These are phyloP conservation scores for Piper betle DNA, from an alignment of 164 flowering plant species.

Conservation along the genomic window DNA sequence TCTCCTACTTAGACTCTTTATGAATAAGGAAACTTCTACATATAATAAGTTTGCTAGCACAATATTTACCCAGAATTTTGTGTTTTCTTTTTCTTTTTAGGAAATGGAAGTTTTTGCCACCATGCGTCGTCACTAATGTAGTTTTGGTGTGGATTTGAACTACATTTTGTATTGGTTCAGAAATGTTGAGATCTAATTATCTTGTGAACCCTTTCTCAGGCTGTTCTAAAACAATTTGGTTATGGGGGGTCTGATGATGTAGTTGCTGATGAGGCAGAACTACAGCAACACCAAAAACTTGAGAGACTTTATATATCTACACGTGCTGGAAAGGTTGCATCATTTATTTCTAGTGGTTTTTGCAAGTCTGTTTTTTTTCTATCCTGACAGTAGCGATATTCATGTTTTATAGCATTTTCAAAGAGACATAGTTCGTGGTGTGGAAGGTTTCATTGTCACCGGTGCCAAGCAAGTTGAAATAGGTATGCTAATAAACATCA, in stretches of 20 bases:
- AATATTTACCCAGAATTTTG: background rate
- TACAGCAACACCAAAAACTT: slow-evolving; percentile 68
- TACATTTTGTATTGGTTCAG: background rate
- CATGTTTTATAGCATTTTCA: slow-evolving; percentile 55
- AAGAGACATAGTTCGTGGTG: slow-evolving; percentile 85
- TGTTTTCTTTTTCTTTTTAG: background rate
- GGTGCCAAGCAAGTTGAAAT: slow-evolving; percentile 91
- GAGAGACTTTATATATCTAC: slow-evolving; percentile 86
- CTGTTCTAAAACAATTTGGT: slow-evolving; percentile 76
- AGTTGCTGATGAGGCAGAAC: slow-evolving; percentile 49
- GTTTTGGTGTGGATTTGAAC: no score
- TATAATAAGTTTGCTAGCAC: no score
- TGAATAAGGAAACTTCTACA: no score
- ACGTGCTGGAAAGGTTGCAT: slow-evolving; percentile 59
- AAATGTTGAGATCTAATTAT: background rate
- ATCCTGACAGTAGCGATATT: background rate
- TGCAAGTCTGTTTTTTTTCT: background rate
- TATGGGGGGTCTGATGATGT: slow-evolving; percentile 61
- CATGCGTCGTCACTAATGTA: background rate
- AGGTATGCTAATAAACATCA: slow-evolving; percentile 28
- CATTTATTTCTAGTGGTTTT: background rate
- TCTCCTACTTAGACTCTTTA: no score
- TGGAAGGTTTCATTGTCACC: slow-evolving; percentile 74
- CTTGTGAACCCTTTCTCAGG: slow-evolving; percentile 25
- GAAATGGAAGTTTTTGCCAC: background rate